These are phyloP conservation scores for Kurtzmaniella fragi DNA, from an alignment of 805 yeast species.

Conservation along the genomic window DNA sequence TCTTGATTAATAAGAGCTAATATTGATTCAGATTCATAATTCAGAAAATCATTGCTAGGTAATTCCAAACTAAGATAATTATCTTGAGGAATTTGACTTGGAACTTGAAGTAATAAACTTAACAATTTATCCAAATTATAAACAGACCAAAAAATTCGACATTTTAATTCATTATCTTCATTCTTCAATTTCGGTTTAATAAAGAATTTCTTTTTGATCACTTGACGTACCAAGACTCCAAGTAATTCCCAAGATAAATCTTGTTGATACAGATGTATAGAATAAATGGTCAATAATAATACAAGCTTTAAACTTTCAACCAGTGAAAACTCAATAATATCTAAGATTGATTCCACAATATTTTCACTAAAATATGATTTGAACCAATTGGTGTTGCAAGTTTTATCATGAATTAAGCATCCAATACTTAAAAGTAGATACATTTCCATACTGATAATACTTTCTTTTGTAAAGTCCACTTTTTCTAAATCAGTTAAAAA, in stretches of 20 bases:
- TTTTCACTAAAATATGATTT: slow-evolving; percentile 25
- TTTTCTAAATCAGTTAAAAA: slow-evolving; percentile 17
- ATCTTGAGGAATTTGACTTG: slow-evolving; percentile 29
- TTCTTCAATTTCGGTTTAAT: neutral
- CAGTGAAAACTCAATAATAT: slow-evolving; percentile 25
- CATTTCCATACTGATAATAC: slow-evolving; percentile 32
- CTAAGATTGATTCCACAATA: slow-evolving; percentile 27
- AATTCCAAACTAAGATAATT: slow-evolving; percentile 13
- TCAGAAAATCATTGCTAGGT: slow-evolving; percentile 9
- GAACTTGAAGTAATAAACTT: slow-evolving; percentile 27
- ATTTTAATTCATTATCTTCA: slow-evolving; percentile 4
- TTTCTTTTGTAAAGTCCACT: slow-evolving; percentile 29
- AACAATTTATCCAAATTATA: slow-evolving; percentile 36
- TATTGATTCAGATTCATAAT: slow-evolving; percentile 17
- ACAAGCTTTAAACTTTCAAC: slow-evolving; percentile 24
- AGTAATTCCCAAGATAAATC: slow-evolving; percentile 29
- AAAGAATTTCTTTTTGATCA: slow-evolving; percentile 18
- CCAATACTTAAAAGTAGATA: slow-evolving; percentile 37
- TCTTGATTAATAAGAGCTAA: slow-evolving; percentile 16
- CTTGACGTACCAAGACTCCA: slow-evolving; percentile 28
- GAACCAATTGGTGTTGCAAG: slow-evolving; percentile 17
- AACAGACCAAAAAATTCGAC: slow-evolving; percentile 31
- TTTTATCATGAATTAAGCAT: slow-evolving; percentile 30
- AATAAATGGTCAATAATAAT: slow-evolving; percentile 27
- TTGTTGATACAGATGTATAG: slow-evolving; percentile 22